Evolutionary conservation across 768 basidiomycete genomes (phyloP).

Genomic region (Lactifluus subvellereus): DNA sequence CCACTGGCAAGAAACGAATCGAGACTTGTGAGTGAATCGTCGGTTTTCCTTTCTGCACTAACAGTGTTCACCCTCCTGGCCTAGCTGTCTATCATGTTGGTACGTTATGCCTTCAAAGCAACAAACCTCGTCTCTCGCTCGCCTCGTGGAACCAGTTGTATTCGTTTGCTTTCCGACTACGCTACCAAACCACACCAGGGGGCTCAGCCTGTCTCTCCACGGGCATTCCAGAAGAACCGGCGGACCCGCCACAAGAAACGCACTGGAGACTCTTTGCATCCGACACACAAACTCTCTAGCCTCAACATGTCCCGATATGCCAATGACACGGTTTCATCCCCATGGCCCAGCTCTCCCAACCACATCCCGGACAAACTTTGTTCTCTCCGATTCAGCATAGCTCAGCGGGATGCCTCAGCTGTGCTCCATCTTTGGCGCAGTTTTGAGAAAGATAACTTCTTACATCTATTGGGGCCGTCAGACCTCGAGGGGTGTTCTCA

Average conservation of each 20-base stretch:
- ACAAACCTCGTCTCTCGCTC: neutral
- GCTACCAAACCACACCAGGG: neutral
- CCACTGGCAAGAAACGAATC: no score
- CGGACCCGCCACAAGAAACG: neutral
- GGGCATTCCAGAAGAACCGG: neutral
- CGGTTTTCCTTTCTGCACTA: neutral
- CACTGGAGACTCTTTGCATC: neutral
- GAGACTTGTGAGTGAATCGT: neutral
- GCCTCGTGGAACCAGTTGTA: neutral
- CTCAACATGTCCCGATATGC: neutral
- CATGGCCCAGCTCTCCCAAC: conserved; percentile 5
- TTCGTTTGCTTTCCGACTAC: neutral
- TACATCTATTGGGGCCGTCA: conserved; percentile 41
- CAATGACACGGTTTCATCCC: neutral
- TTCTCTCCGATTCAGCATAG: conserved; percentile 30
- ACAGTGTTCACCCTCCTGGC: neutral
- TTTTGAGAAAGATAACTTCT: conserved; percentile 40
- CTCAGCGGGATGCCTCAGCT: conserved; percentile 31
- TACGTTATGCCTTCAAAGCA: neutral
- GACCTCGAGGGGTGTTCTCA: conserved; percentile 39
- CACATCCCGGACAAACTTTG: conserved; percentile 35
- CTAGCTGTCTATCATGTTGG: conserved; percentile 5
- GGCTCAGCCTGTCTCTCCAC: neutral
- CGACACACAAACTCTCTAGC: neutral
- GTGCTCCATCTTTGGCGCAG: conserved; percentile 37